phyloP scores from a whole-genome alignment of 2,329 filamentous ascomycete genomes.

The Colletotrichum gloeosporioides region DNA sequence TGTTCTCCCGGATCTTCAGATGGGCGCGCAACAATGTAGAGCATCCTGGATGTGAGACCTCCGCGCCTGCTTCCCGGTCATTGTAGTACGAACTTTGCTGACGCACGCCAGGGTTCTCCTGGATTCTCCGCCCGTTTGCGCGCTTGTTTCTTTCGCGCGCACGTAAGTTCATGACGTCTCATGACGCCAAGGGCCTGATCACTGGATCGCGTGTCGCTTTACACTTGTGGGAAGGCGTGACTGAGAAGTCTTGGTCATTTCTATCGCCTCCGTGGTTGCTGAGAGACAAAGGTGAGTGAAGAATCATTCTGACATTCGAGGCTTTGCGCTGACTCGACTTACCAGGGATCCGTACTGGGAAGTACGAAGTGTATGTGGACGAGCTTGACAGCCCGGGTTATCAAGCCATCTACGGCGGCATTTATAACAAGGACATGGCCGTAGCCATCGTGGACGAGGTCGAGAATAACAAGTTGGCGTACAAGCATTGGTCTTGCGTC shows the following conservation, averaged over 20 bases:
- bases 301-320: accelerated
- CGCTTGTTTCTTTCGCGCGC: neutral
- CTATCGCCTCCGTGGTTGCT: neutral
- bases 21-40: neutral
- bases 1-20: neutral
- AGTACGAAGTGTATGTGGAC: neutral
- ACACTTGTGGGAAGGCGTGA: neutral
- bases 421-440: neutral
- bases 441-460: neutral
- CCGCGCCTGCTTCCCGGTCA: no score
- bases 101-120: neutral
- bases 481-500: neutral
- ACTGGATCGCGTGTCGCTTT: neutral
- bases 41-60: neutral
- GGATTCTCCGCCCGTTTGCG: neutral
- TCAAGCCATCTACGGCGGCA: neutral
- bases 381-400: neutral
- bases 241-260: neutral
- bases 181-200: neutral
- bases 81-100: neutral
- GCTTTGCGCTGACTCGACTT: neutral
- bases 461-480: neutral
- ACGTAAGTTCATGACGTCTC: neutral
- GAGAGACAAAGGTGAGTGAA: neutral
- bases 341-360: neutral